A percentile compares a stretch with the other conserved stretches of the same genome.
phyloP scores from a whole-genome alignment of 225 moss, liverwort and hornwort species.

The Physcomitrium patens region DNA sequence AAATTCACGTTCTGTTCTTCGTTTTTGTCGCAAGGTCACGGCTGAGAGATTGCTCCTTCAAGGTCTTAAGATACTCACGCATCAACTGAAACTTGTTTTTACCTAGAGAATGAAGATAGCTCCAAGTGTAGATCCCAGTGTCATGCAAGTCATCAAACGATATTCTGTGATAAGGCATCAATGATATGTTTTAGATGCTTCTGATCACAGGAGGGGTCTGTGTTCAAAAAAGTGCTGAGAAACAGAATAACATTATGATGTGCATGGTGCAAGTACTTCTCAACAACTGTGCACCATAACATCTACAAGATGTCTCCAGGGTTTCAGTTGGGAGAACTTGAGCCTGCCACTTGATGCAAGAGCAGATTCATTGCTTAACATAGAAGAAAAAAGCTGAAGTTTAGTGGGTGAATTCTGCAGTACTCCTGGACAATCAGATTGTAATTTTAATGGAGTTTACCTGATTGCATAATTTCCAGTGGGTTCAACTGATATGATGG shows the following conservation, averaged over 20 bases:
- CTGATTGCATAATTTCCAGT: slow-evolving; percentile 76
- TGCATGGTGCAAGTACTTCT: background rate
- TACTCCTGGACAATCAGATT: no score
- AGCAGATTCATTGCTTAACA: background rate
- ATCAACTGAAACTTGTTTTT: slow-evolving; percentile 28
- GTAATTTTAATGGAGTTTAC: slow-evolving; percentile 23
- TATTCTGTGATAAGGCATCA: slow-evolving; percentile 44
- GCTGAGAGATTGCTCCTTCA: slow-evolving; percentile 31
- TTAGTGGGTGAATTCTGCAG: background rate
- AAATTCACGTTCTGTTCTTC: background rate
- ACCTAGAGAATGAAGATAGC: slow-evolving; percentile 30
- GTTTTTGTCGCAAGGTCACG: slow-evolving; percentile 21
- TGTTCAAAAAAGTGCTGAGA: background rate
- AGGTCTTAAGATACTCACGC: slow-evolving; percentile 29
- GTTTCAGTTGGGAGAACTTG: background rate
- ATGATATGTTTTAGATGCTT: background rate
- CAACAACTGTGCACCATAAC: background rate
- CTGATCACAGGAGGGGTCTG: background rate
- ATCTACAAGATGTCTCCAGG: background rate
- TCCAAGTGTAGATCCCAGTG: slow-evolving; percentile 67
- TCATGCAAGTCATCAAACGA: slow-evolving; percentile 71
- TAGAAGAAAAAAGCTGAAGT: background rate
- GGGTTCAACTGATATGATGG: slow-evolving; percentile 60
- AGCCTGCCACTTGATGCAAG: background rate
- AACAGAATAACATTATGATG: background rate